Conservation (phyloP, 345 rosid genomes). For the Physaria fendleri region DNA sequence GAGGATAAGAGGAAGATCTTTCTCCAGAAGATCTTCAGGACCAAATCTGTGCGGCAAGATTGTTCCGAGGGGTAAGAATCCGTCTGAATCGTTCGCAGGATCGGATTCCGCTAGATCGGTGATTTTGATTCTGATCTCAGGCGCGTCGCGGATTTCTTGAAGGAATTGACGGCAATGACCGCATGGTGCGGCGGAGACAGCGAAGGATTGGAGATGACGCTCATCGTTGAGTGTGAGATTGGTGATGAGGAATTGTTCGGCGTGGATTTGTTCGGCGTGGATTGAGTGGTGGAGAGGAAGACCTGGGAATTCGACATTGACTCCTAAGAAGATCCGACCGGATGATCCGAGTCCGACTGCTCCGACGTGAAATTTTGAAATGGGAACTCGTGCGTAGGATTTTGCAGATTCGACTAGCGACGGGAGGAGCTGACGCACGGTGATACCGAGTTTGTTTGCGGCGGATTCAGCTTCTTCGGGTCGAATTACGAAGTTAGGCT, state of each 20-base stretch:
- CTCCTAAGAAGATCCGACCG: slow-evolving; percentile 85
- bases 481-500: slow-evolving; percentile 53
- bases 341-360: slow-evolving; percentile 82
- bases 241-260: slow-evolving; percentile 92
- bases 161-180: slow-evolving; percentile 99
- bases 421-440: slow-evolving; percentile 59
- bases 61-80: slow-evolving; percentile 39
- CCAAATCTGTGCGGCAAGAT: slow-evolving; percentile 79
- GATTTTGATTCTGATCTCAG: slow-evolving; percentile 49
- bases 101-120: slow-evolving; percentile 24
- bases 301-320: slow-evolving; percentile 78
- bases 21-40: slow-evolving; percentile 64
- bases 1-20: slow-evolving; percentile 54
- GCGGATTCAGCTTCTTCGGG: slow-evolving; percentile 60
- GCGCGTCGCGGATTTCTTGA: slow-evolving; percentile 73
- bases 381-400: slow-evolving; percentile 69
- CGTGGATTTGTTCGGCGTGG: slow-evolving; percentile 98
- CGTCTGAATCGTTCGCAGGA: slow-evolving; percentile 9
- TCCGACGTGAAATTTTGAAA: slow-evolving; percentile 75
- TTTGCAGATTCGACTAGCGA: slow-evolving; percentile 56
- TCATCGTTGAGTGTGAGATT: slow-evolving; percentile 72
- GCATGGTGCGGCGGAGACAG: slow-evolving; percentile 94
- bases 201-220: slow-evolving; percentile 41
- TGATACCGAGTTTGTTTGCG: slow-evolving; percentile 47
- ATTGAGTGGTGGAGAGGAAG: slow-evolving; percentile 87